These are phyloP conservation scores for Epichloe glyceriae DNA, from an alignment of 2,329 filamentous ascomycete genomes.

Conservation along the genomic window DNA sequence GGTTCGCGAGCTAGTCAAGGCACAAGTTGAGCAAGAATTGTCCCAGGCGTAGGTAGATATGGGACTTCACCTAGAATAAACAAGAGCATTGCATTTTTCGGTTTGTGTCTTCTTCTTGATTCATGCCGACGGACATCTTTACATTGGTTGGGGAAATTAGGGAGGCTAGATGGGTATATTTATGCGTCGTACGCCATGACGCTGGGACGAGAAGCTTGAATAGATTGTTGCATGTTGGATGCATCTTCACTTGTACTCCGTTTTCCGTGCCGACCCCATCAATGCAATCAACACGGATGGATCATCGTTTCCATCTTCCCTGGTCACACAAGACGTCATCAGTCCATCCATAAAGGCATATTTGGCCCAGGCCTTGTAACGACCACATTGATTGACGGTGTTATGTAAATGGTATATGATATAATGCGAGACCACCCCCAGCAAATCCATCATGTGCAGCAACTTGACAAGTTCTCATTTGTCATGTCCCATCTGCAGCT, in stretches of 20 bases:
- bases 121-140: neutral
- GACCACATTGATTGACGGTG: neutral
- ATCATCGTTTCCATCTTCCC: too few relatives aligned
- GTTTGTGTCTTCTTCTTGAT: neutral
- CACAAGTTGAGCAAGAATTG: constrained; percentile 57
- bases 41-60: constrained; percentile 13
- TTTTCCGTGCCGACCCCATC: too few relatives aligned
- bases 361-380: neutral
- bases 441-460: neutral
- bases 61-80: neutral
- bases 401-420: neutral
- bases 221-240: too few relatives aligned
- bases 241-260: too few relatives aligned
- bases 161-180: too few relatives aligned
- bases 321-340: too few relatives aligned
- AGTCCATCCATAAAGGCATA: too few relatives aligned
- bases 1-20: constrained; percentile 62
- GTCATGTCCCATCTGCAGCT: too few relatives aligned
- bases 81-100: neutral
- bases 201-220: too few relatives aligned
- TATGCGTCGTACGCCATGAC: too few relatives aligned
- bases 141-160: too few relatives aligned
- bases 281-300: too few relatives aligned
- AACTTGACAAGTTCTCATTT: neutral
- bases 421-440: neutral